Conservation (phyloP, 257 asterid genomes). For the Solanum tacnaense region DNA sequence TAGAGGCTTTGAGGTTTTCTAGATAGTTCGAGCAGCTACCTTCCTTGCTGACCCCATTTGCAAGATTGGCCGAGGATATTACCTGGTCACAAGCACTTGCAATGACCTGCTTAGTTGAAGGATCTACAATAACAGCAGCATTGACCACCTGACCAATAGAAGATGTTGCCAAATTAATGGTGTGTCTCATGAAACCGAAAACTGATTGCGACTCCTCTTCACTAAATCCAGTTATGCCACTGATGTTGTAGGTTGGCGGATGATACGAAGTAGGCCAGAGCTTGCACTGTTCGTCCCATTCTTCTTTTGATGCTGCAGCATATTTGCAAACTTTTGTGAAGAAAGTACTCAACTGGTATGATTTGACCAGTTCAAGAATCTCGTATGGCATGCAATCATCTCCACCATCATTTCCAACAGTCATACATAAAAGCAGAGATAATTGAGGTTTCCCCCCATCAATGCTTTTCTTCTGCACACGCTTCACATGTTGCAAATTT, state of each 20-base stretch:
- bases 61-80: constrained; percentile 8
- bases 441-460: constrained; percentile 61
- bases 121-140: constrained; percentile 91
- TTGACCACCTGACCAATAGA: constrained; percentile 44
- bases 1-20: constrained; percentile 11
- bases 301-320: constrained; percentile 88
- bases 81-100: constrained; percentile 71
- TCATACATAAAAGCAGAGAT: constrained; percentile 50
- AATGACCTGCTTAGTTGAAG: constrained; percentile 56
- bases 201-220: constrained; percentile 53
- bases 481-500: constrained; percentile 88
- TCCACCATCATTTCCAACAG: constrained; percentile 25
- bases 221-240: constrained; percentile 83
- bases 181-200: constrained; percentile 55
- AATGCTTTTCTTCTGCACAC: constrained; percentile 44
- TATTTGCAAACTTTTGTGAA: constrained; percentile 69
- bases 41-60: constrained; percentile 10
- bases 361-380: constrained; percentile 56
- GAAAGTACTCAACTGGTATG: constrained; percentile 85
- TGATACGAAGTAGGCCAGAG: constrained; percentile 96
- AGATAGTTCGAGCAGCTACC: constrained; percentile 11
- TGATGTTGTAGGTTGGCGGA: constrained; percentile 83
- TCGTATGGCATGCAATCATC: constrained; percentile 33
- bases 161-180: constrained; percentile 56
- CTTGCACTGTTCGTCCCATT: constrained; percentile 95